Evolutionary conservation across 2,329 filamentous ascomycete genomes (phyloP).

Genomic region (Monilinia fructigena): DNA sequence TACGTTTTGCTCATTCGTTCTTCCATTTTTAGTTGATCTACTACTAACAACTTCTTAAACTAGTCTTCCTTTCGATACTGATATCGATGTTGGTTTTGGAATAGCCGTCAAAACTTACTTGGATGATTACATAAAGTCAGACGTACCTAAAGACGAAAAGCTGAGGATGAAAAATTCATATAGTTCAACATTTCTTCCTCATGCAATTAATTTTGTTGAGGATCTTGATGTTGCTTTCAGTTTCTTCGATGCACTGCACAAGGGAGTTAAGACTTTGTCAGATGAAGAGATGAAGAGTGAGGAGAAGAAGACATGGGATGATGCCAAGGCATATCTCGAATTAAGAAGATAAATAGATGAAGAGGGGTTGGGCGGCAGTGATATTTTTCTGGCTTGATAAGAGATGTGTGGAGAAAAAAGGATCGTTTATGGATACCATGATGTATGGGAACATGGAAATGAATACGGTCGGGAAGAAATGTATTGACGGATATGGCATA

Average conservation of each 20-base stretch:
- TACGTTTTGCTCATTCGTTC: constrained; percentile 44
- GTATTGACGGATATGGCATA: background rate
- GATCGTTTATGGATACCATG: background rate
- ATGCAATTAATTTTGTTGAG: constrained; percentile 56
- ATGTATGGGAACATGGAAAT: background rate
- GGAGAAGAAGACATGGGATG: constrained; percentile 55
- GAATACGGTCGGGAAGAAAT: background rate
- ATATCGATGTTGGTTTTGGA: constrained; percentile 72
- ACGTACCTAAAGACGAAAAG: constrained; percentile 52
- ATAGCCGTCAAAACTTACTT: constrained; percentile 79
- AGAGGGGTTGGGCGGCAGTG: constrained; percentile 34
- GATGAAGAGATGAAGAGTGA: constrained; percentile 48
- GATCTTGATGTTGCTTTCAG: constrained; percentile 57
- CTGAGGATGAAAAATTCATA: constrained; percentile 51
- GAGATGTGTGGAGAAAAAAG: background rate
- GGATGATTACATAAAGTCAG: constrained; percentile 63
- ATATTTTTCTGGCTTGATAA: constrained; percentile 20
- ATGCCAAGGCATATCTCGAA: constrained; percentile 53
- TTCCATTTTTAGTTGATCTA: constrained; percentile 20
- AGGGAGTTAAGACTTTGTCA: constrained; percentile 55
- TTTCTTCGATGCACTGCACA: constrained; percentile 58
- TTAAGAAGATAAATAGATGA: constrained; percentile 30
- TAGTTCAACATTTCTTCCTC: constrained; percentile 51
- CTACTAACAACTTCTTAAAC: background rate
- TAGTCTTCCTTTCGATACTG: constrained; percentile 65